Evolutionary conservation across 1,284 basidiomycete species (phyloP).

Genomic region (Ceratobasidium sp.): DNA sequence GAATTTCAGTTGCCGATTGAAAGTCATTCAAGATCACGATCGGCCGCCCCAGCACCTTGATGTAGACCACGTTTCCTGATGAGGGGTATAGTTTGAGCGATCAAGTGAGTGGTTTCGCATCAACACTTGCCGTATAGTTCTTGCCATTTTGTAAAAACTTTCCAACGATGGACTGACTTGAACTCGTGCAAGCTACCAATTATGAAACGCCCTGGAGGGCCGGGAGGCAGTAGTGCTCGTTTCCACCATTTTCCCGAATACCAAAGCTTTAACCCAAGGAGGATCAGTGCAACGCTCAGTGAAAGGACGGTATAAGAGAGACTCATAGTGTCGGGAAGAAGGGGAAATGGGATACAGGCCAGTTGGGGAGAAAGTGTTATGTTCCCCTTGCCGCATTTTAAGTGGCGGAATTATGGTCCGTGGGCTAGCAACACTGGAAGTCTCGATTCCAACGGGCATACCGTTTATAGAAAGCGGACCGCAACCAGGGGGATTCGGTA

Average conservation of each 20-base stretch:
- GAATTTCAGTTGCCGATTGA: constrained; percentile 15
- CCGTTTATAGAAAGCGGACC: neutral
- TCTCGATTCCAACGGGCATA: too few species aligned
- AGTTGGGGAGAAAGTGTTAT: too few species aligned
- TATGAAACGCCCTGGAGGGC: constrained; percentile 10
- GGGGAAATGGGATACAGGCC: too few species aligned
- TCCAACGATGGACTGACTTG: constrained; percentile 13
- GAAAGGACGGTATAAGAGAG: neutral
- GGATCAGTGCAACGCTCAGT: neutral
- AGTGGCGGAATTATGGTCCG: too few species aligned
- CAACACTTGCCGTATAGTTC: constrained; percentile 8
- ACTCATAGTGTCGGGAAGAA: neutral
- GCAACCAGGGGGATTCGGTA: neutral
- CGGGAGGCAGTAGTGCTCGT: constrained; percentile 5
- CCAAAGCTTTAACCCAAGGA: constrained; percentile 2
- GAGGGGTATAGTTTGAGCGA: neutral
- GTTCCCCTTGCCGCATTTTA: too few species aligned
- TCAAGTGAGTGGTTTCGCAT: neutral
- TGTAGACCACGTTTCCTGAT: constrained; percentile 8
- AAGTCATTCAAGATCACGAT: constrained; percentile 7
- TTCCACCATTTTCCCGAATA: neutral
- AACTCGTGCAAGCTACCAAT: constrained; percentile 10
- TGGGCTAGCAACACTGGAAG: too few species aligned
- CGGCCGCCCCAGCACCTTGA: constrained; percentile 8
- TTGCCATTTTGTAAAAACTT: constrained; percentile 9